phyloP scores from a whole-genome alignment of 768 basidiomycete species.

The Xerocomellus chrysenteron region DNA sequence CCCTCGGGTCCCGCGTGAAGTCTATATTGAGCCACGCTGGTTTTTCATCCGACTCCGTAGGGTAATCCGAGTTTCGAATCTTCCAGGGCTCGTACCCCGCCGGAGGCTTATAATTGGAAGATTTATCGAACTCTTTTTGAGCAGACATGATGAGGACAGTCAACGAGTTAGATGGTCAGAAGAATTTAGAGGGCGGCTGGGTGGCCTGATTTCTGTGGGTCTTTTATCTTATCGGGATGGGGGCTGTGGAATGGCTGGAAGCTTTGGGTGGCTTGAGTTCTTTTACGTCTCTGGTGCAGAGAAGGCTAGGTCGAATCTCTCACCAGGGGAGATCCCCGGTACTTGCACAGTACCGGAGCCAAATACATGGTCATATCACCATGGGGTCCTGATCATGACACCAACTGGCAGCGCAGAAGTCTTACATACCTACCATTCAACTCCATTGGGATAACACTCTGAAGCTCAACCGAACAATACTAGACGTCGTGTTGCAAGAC shows the following conservation, averaged over 20 bases:
- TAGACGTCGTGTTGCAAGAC: too few species aligned
- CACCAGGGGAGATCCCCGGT: too few species aligned
- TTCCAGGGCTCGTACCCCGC: neutral
- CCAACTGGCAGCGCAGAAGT: too few species aligned
- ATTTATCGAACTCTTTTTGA: neutral
- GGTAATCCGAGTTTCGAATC: neutral
- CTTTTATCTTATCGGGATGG: neutral
- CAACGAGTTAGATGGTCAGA: neutral
- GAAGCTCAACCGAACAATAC: too few species aligned
- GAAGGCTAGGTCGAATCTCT: too few species aligned
- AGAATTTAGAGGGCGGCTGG: neutral
- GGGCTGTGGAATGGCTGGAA: neutral
- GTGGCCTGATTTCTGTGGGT: neutral
- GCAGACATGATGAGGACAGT: neutral
- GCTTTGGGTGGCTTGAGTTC: neutral
- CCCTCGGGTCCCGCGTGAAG: neutral
- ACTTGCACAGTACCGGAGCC: too few species aligned
- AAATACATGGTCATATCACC: too few species aligned
- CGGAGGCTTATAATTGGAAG: neutral
- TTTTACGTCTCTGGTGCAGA: neutral
- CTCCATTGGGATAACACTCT: too few species aligned
- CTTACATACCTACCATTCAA: too few species aligned
- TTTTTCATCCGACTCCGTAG: accelerated
- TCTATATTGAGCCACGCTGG: neutral
- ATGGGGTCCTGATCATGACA: too few species aligned